Conservation (phyloP, 2,329 filamentous ascomycete genomes). For the Trichoderma sp. region DNA sequence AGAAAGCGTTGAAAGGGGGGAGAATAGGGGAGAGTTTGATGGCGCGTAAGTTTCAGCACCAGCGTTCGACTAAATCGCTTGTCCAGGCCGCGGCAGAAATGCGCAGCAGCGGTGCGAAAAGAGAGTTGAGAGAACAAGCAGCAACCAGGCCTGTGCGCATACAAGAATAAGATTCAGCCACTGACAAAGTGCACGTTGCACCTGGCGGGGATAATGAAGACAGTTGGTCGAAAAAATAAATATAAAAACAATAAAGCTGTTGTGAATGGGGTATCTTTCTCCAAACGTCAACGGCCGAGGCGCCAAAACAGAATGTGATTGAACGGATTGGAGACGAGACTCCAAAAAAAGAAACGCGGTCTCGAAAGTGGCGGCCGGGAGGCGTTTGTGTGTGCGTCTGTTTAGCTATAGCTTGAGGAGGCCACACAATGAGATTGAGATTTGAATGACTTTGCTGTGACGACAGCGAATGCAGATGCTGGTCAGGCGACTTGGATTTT, state of each 20-base stretch:
- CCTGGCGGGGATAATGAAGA: neutral
- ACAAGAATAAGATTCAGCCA: neutral
- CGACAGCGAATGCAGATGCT: slow-evolving; percentile 10
- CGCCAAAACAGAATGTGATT: neutral
- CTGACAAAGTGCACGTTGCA: neutral
- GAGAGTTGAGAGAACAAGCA: neutral
- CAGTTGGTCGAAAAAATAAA: neutral
- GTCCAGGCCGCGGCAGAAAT: neutral
- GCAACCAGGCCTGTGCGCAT: slow-evolving; percentile 11
- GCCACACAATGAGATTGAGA: neutral
- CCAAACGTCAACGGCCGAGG: neutral
- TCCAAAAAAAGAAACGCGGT: slow-evolving; percentile 21
- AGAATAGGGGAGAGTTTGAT: neutral
- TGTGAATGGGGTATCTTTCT: neutral
- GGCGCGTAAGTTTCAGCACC: slow-evolving; percentile 12
- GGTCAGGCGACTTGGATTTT: slow-evolving; percentile 12
- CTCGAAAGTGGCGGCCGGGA: slow-evolving; percentile 19
- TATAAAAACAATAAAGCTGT: neutral
- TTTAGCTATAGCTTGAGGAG: neutral
- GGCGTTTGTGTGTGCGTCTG: slow-evolving; percentile 2
- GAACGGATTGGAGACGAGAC: neutral
- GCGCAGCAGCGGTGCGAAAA: neutral
- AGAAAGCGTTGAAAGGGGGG: neutral
- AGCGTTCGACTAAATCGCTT: neutral
- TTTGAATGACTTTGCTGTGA: slow-evolving; percentile 9